Evolutionary conservation across 2,329 filamentous ascomycete genomes (phyloP).

Genomic region (Huntiella bhutanensis): DNA sequence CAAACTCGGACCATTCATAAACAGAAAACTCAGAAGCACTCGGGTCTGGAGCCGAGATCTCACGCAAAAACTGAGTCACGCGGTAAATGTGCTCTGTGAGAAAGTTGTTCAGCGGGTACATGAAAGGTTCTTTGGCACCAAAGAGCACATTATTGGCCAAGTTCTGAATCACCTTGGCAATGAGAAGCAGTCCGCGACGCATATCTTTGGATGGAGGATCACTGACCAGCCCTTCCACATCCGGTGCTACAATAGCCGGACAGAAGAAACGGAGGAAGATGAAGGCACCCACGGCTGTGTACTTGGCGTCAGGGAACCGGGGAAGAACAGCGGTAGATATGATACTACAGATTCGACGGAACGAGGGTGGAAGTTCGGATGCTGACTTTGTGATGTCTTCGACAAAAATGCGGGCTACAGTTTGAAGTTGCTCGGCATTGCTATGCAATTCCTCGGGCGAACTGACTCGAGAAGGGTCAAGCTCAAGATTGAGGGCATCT

Average conservation of each 20-base stretch:
- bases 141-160: slow-evolving; percentile 55
- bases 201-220: slow-evolving; percentile 46
- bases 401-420: slow-evolving; percentile 52
- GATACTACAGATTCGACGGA: slow-evolving; percentile 49
- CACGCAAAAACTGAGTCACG: slow-evolving; percentile 46
- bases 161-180: slow-evolving; percentile 54
- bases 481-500: slow-evolving; percentile 47
- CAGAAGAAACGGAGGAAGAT: slow-evolving; percentile 57
- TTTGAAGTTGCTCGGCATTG: slow-evolving; percentile 45
- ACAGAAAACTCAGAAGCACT: slow-evolving; percentile 22
- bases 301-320: slow-evolving; percentile 50
- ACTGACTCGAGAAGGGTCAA: slow-evolving; percentile 42
- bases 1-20: slow-evolving; percentile 43
- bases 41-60: slow-evolving; percentile 43
- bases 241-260: slow-evolving; percentile 51
- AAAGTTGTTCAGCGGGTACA: slow-evolving; percentile 53
- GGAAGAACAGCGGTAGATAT: slow-evolving; percentile 45
- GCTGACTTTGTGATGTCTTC: slow-evolving; percentile 49
- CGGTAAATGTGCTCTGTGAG: slow-evolving; percentile 48
- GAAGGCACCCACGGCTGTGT: slow-evolving; percentile 52
- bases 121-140: slow-evolving; percentile 52
- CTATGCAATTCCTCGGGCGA: slow-evolving; percentile 45
- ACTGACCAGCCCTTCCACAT: slow-evolving; percentile 45
- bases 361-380: slow-evolving; percentile 40
- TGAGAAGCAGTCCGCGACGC: slow-evolving; percentile 46